Evolutionary conservation across 768 basidiomycete species (phyloP).

Genomic region (Termitomyces sp.): DNA sequence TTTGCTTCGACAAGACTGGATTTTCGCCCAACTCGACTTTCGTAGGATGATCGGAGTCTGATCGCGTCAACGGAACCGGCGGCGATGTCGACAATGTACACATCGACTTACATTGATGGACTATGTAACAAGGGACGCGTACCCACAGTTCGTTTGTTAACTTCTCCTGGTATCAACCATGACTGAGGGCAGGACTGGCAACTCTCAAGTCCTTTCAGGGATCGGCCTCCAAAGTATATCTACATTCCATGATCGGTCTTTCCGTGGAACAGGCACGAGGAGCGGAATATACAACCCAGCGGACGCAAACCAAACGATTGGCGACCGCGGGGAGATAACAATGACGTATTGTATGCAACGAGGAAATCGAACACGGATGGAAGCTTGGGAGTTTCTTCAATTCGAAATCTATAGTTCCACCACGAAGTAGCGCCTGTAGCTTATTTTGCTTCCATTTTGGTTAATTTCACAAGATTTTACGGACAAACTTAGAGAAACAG

Average conservation of each 20-base stretch:
- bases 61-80: slow-evolving; percentile 5
- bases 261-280: not conserved
- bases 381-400: not conserved
- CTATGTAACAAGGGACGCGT: not conserved
- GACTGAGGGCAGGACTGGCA: not conserved
- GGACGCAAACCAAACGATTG: not conserved
- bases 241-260: not conserved
- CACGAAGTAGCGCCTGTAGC: not conserved
- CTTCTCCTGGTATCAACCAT: not conserved
- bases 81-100: not conserved
- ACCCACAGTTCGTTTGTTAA: not conserved
- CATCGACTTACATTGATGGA: not conserved
- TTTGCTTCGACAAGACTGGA: not conserved
- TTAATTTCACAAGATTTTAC: too few species aligned
- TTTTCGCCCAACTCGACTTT: not conserved
- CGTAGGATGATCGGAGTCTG: not conserved
- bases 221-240: not conserved
- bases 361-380: not conserved
- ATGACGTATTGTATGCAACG: not conserved
- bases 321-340: not conserved
- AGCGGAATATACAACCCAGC: not conserved
- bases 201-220: not conserved
- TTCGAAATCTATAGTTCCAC: not conserved
- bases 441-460: not conserved
- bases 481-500: not conserved